Conservation (phyloP, 1,284 basidiomycete genomes). For the Microbotryomycetes sp. region DNA sequence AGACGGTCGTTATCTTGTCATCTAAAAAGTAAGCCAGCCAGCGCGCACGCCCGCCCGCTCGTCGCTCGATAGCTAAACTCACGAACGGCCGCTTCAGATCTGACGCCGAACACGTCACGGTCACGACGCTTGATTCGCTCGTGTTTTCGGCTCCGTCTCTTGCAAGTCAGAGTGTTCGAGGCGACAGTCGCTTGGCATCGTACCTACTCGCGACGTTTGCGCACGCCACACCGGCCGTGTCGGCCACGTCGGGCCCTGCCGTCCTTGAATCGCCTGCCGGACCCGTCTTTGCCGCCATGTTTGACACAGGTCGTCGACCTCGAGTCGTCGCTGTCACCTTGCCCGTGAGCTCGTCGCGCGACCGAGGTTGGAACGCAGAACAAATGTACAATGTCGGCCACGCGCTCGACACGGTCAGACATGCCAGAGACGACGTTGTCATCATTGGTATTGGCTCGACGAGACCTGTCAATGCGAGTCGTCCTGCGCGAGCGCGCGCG, state of each 20-base stretch:
- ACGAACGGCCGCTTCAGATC: not conserved
- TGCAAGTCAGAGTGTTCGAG: not conserved
- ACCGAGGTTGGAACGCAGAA: conserved; percentile 1
- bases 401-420: conserved; percentile 6
- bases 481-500: no score
- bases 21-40: conserved; percentile 4
- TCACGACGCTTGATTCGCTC: not conserved
- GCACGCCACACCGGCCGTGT: not conserved
- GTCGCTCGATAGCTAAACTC: not conserved
- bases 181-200: not conserved
- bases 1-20: conserved; percentile 10
- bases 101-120: not conserved
- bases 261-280: not conserved
- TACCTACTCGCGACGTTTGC: not conserved
- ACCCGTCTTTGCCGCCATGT: not conserved
- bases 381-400: conserved; percentile 10
- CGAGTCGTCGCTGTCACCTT: not conserved
- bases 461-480: conserved; percentile 2
- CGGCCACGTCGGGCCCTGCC: not conserved
- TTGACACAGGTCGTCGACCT: not conserved
- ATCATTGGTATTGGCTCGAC: conserved; percentile 5
- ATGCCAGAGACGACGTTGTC: conserved; percentile 6
- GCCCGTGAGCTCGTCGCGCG: not conserved
- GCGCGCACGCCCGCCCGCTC: no score
- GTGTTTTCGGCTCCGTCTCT: not conserved